These are phyloP conservation scores for Boletus rubroflammeus DNA, from an alignment of 768 basidiomycete genomes.

Conservation along the genomic window DNA sequence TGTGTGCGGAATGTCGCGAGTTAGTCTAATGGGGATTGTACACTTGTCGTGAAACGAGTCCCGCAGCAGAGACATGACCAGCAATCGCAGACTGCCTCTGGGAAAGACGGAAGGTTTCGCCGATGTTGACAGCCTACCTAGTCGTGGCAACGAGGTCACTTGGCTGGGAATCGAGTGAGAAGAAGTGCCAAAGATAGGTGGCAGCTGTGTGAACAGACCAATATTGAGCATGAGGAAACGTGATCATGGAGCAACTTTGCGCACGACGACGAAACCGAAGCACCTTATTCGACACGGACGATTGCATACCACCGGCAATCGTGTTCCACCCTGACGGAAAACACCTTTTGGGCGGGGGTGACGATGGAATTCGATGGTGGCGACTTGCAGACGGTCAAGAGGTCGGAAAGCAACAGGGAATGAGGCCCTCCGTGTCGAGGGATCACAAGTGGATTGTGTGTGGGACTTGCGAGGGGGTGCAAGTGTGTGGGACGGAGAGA, in stretches of 20 bases:
- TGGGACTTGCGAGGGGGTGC: background rate
- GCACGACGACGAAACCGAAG: background rate
- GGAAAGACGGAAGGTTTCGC: too few species aligned
- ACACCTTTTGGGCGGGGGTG: background rate
- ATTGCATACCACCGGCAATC: background rate
- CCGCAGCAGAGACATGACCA: too few species aligned
- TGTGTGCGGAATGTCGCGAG: too few species aligned
- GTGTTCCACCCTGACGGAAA: background rate
- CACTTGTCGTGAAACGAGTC: too few species aligned
- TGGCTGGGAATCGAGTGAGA: too few species aligned
- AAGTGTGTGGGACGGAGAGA: too few species aligned
- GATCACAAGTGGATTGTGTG: background rate
- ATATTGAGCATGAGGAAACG: too few species aligned
- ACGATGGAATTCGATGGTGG: background rate
- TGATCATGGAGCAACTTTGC: too few species aligned
- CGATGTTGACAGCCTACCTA: background rate
- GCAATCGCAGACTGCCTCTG: too few species aligned
- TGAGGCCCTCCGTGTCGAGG: background rate
- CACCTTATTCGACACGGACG: background rate
- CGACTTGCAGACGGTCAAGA: background rate
- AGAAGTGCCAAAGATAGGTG: too few species aligned
- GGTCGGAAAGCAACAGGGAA: background rate
- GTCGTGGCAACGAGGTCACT: background rate
- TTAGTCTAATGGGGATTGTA: too few species aligned
- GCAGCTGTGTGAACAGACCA: too few species aligned